phyloP scores from a whole-genome alignment of 768 basidiomycete genomes.

The Boletus bicolor region DNA sequence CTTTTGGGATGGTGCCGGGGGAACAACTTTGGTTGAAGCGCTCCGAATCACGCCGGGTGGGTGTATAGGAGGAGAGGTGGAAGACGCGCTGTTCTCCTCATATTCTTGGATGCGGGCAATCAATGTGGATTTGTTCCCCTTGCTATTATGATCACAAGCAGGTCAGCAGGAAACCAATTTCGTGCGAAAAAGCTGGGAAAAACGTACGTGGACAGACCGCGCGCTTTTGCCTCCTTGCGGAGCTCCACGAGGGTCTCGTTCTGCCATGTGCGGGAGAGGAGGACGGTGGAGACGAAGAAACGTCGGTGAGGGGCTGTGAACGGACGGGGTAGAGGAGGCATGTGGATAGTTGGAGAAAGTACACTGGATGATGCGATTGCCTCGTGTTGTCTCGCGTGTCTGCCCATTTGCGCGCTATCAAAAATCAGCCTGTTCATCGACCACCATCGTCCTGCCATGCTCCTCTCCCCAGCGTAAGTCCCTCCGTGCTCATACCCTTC shows the following conservation, averaged over 20 bases:
- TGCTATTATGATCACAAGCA: constrained; percentile 37
- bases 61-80: constrained; percentile 1
- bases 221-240: constrained; percentile 50
- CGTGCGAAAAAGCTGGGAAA: neutral
- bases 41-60: constrained; percentile 23
- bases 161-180: constrained; percentile 6
- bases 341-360: too few relatives aligned
- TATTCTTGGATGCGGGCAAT: constrained; percentile 53
- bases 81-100: constrained; percentile 34
- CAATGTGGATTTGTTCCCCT: constrained; percentile 56
- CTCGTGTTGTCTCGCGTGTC: constrained; percentile 52
- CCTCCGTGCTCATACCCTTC: constrained; percentile 19
- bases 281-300: constrained; percentile 50
- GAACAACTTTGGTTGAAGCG: constrained; percentile 22
- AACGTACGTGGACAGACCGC: constrained; percentile 55
- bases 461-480: constrained; percentile 77
- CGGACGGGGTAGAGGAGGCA: constrained; percentile 9
- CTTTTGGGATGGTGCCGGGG: constrained; percentile 21
- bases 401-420: constrained; percentile 30
- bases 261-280: constrained; percentile 57
- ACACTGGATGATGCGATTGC: too few relatives aligned
- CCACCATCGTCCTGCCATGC: constrained; percentile 47
- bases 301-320: constrained; percentile 20
- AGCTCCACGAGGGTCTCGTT: constrained; percentile 48
- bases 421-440: constrained; percentile 23